Evolutionary conservation across 192 early-diverging fungal species (phyloP).

Genomic region (Irineochytrium annulatum): DNA sequence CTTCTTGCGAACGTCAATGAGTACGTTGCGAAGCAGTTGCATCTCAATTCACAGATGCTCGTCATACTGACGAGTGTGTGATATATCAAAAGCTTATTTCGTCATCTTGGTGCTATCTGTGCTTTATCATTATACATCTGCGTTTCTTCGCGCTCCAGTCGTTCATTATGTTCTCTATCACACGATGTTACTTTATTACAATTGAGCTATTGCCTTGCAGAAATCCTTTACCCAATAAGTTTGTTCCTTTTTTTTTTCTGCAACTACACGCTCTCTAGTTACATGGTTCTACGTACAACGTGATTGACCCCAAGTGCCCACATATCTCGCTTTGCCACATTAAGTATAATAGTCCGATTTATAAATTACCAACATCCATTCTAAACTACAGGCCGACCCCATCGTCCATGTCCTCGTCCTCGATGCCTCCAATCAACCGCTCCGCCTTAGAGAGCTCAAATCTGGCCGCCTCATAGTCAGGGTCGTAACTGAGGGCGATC

Average conservation of each 20-base stretch:
- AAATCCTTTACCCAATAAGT: not conserved
- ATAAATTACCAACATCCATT: no score
- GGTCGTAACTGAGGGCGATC: slow-evolving; percentile 1
- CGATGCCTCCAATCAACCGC: slow-evolving; percentile 5
- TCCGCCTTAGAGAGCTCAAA: slow-evolving; percentile 2
- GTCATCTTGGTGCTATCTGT: not conserved
- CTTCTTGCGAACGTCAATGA: slow-evolving; percentile 10
- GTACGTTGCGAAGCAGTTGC: slow-evolving; percentile 16
- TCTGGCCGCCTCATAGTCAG: slow-evolving; percentile 5
- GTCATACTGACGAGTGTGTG: slow-evolving; percentile 1
- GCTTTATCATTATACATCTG: not conserved
- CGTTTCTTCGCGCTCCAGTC: not conserved
- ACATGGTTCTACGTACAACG: no score
- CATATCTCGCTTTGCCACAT: no score
- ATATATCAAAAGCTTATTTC: slow-evolving; percentile 8
- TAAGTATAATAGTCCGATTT: no score
- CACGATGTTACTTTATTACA: not conserved
- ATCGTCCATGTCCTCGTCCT: slow-evolving; percentile 2
- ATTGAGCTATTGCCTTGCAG: not conserved
- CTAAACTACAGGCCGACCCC: no score
- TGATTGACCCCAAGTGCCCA: no score
- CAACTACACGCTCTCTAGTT: not conserved
- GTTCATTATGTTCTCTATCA: not conserved
- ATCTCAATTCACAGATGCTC: slow-evolving; percentile 9
- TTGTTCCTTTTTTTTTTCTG: not conserved